Conservation (phyloP, 257 asterid genomes). For the Henckelia pumila region DNA sequence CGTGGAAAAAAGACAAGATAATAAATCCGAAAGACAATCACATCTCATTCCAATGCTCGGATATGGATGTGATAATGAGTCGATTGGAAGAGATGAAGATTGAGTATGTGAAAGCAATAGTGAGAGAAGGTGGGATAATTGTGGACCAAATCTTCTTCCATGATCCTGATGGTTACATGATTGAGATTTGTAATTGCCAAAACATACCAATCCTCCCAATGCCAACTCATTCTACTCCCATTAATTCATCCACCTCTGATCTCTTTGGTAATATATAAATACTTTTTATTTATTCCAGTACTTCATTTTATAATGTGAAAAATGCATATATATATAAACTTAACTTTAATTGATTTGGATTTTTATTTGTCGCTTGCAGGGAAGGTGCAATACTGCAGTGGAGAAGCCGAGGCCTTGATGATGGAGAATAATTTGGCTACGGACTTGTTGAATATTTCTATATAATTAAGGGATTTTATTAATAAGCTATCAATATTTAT, state of each 20-base stretch:
- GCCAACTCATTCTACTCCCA: slow-evolving; percentile 33
- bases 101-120: slow-evolving; percentile 65
- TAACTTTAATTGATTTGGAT: no score
- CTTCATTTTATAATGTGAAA: no score
- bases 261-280: no score
- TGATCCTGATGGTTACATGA: slow-evolving; percentile 87
- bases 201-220: slow-evolving; percentile 74
- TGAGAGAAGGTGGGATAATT: slow-evolving; percentile 66
- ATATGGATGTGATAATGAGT: slow-evolving; percentile 47
- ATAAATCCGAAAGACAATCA: slow-evolving; percentile 88
- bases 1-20: slow-evolving; percentile 37
- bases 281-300: no score
- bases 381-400: slow-evolving; percentile 33
- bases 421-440: slow-evolving; percentile 63
- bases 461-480: slow-evolving; percentile 28
- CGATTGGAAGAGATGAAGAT: slow-evolving; percentile 53
- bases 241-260: not conserved
- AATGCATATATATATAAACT: no score
- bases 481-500: no score
- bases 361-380: no score
- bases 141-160: slow-evolving; percentile 90
- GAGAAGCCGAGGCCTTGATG: slow-evolving; percentile 69
- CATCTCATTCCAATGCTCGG: slow-evolving; percentile 74
- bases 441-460: slow-evolving; percentile 66
- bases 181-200: slow-evolving; percentile 89